Evolutionary conservation across 495 filamentous ascomycete species (phyloP), one percentile per base, ranked within the genome.

Genomic region (Aspergillus baeticus): DNA sequence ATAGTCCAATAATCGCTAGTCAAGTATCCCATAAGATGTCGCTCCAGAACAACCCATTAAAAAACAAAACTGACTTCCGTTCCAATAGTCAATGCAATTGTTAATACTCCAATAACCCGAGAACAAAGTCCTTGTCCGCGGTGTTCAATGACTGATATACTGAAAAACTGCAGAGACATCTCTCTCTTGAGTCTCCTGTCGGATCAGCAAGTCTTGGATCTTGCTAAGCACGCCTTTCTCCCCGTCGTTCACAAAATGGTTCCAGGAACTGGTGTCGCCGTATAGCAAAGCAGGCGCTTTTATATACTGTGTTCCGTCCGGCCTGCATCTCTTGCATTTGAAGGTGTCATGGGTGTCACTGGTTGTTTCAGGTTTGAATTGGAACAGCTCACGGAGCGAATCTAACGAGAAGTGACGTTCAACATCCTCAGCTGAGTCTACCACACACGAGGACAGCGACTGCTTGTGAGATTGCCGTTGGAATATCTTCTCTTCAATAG

Each of bases 401-500:
- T 98, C 94, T 0, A 96, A 79, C 4, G 86, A 90, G 68, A 99
- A 99, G 69, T 99, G 94, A 5, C 94, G 81, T 69, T 99, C 94
- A 2, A 99, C 95, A 56, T 99, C 94, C 69, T 98, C 92, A 8
- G 90, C 94, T 5, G 87, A 89, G 69, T 99, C 94, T 8, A 99
- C 94, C n/a, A 99, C 95, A 67, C 94, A 98, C 0, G 91, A 94
- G 0, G 91, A 96, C 5, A 99, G 80, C 0, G 90, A 93, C 70
- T 98, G 95, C 71, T 99, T 99, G 78, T 99, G 94, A 4, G 89
- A 94, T 67, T 99, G 94, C 6, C 94, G 85, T 72, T 98, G 95
- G 80, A 99, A 99, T 66, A 99, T 97, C 77, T 99, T 99, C 72
- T 99, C 94, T 66, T 99, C 94, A 65, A 99, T 99, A 0, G 94